Evolutionary conservation across 2,329 filamentous ascomycete genomes (phyloP), one percentile per base, ranked within the genome.

Genomic region (Xylariales sp.): DNA sequence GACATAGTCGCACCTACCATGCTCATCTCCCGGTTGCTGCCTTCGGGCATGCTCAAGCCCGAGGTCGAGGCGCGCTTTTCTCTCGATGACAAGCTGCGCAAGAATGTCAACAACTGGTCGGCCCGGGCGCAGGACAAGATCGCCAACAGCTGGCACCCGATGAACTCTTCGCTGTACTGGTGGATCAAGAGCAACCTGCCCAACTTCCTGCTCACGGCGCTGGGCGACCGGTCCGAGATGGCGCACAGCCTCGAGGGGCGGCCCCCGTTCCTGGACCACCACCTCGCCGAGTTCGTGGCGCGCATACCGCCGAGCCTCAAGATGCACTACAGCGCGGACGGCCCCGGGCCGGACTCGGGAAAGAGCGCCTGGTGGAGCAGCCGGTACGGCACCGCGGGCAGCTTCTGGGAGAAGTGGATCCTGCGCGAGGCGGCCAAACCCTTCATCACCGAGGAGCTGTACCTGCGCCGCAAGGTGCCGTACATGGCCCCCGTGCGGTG

Each of bases 391-490:
- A n/a, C n/a, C n/a, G n/a, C n/a, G n/a, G n/a, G n/a, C n/a, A n/a
- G n/a, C n/a, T n/a, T 47, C 34, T 43, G 40, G 42, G 44, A 49
- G 42, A 49, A 49, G 17, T 49, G 46, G 46, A 47, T 47, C 23
- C 37, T 47, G 30, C 42, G 46, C 27, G 42, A 49, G 34, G 44
- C 44, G 4, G 42, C 41, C n/a, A 31, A 29, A 6, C 41, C 47
- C 6, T 47, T 46, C 37, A 40, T 49, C 32, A 47, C 47, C 0
- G 55, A 68, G 12, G 73, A 77, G 52, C 49, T 76, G 5, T 76
- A 75, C 50, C 52, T 60, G 20, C 56, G 68, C 8, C 66, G 56
- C 43, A 77, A 76, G 50, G 61, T 70, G n/a, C 61, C 69, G 0
- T 76, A 68, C 44, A 49, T 61, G n/a, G 72, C 68, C 2, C 73